Evolutionary conservation across 208 protist species (phyloP).

Genomic region (Crithidia acanthocephali): DNA sequence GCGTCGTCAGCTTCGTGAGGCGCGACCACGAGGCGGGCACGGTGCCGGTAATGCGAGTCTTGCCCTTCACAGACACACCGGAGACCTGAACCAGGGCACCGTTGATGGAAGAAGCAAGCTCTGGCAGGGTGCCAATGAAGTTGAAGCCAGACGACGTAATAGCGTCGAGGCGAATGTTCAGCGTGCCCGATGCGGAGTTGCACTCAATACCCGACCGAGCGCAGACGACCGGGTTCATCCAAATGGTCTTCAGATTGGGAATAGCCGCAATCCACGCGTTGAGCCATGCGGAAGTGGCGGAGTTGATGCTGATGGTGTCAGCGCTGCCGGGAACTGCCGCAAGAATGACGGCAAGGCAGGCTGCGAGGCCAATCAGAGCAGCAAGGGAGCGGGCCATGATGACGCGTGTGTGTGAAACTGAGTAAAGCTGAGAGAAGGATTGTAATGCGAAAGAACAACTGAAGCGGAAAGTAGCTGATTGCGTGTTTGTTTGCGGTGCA

Average conservation of each 20-base stretch:
- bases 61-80: constrained; percentile 21
- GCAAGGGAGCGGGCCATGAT: constrained; percentile 12
- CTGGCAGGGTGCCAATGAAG: constrained; percentile 31
- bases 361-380: constrained; percentile 6
- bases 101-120: constrained; percentile 7
- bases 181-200: background rate
- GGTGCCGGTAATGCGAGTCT: constrained; percentile 24
- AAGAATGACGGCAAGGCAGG: constrained; percentile 12
- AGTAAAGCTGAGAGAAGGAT: background rate
- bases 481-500: no score
- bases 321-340: constrained; percentile 8
- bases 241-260: constrained; percentile 28
- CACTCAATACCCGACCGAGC: constrained; percentile 27
- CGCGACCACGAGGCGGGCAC: constrained; percentile 26
- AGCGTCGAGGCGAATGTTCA: constrained; percentile 25
- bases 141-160: constrained; percentile 29
- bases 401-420: background rate
- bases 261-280: constrained; percentile 20
- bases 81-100: constrained; percentile 16
- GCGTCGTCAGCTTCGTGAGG: constrained; percentile 4
- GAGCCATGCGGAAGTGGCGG: constrained; percentile 3
- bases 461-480: no score
- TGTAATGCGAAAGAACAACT: no score
- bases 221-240: constrained; percentile 25
- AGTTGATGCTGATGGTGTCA: constrained; percentile 17